Evolutionary conservation across 495 filamentous ascomycete species (phyloP), one percentile per base, ranked within the genome.

Genomic region (Aspergillus carlsbadensis): DNA sequence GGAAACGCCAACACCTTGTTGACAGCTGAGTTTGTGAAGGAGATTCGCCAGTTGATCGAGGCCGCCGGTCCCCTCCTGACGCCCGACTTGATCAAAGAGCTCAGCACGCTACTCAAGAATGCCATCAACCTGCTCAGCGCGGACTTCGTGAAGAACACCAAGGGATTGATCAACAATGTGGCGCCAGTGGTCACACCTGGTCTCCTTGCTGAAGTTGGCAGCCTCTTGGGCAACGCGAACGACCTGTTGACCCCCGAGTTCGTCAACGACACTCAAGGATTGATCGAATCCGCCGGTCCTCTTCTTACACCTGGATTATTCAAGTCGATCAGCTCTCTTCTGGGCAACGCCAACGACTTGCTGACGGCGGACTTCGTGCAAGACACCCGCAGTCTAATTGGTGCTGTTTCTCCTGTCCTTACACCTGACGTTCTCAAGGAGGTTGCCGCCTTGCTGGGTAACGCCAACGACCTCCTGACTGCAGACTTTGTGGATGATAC

Each of bases 211-310:
- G 68, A 74, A n/a, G 66, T 78, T 3, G 57, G 70, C 29, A 62
- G 69, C 21, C 65, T 80, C 13, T 56, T 80, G 43, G 61, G 58
- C 17, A 79, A 77, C 53, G 76, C 76, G 10, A 72, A 72, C 47
- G 62, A 62, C 22, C 65, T 80, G 14, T 54, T 80, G 18, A 77
- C 74, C 1, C 55, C 53, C 11, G 59, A 64, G 11, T 78, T 78
- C 53, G 72, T 78, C 24, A 66, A 76, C 42, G 63, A 77, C 43
- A 76, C 72, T 18, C 54, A 62, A 36, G 55, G 52, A 14, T 40
- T 69, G 34, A 65, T 69, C 37, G 49, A 44, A 2, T 54, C 59
- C 4, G 61, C 62, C 5, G 58, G 46, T 6, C 68, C 67, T 50
- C 60, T 78, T 42, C 56, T 78, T 7, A 74, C 66, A 0, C 56